phyloP scores from a whole-genome alignment of 371 early-diverging fungal species.

The Syncephalastrum racemosum region DNA sequence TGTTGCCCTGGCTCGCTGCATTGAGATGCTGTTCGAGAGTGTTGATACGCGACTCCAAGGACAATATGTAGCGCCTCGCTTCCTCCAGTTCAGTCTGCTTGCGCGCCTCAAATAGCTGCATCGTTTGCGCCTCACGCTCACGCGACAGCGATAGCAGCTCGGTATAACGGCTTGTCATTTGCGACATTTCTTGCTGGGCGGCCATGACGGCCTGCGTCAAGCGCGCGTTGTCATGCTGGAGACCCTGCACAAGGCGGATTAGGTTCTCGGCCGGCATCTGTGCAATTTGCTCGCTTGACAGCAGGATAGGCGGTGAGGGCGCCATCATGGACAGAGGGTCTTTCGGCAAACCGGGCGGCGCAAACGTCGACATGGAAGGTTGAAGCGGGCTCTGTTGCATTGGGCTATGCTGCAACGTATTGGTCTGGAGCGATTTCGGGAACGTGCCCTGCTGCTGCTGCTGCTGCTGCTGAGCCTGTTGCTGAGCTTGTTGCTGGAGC shows the following conservation, averaged over 20 bases:
- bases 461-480: not conserved
- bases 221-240: slow-evolving; percentile 13
- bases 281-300: slow-evolving; percentile 8
- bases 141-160: slow-evolving; percentile 11
- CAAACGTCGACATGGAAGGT: too few species aligned
- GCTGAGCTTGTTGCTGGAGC: not conserved
- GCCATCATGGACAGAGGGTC: not conserved
- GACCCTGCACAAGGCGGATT: slow-evolving; percentile 20
- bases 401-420: too few species aligned
- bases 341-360: too few species aligned
- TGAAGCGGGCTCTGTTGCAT: too few species aligned
- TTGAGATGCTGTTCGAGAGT: slow-evolving; percentile 18
- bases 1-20: slow-evolving; percentile 1
- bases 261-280: slow-evolving; percentile 21
- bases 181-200: slow-evolving; percentile 16
- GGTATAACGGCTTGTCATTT: slow-evolving; percentile 13
- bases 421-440: not conserved
- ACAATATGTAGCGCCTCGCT: slow-evolving; percentile 40
- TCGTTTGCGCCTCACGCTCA: slow-evolving; percentile 13
- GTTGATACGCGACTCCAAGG: slow-evolving; percentile 31
- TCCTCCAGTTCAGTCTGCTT: slow-evolving; percentile 54
- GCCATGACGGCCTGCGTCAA: slow-evolving; percentile 13
- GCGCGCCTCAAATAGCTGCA: slow-evolving; percentile 34
- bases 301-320: not conserved
- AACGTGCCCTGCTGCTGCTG: not conserved